Evolutionary conservation across 805 yeast species (phyloP), one percentile per base, ranked within the genome.

Genomic region (Vanderwaltozyma tropicalis): DNA sequence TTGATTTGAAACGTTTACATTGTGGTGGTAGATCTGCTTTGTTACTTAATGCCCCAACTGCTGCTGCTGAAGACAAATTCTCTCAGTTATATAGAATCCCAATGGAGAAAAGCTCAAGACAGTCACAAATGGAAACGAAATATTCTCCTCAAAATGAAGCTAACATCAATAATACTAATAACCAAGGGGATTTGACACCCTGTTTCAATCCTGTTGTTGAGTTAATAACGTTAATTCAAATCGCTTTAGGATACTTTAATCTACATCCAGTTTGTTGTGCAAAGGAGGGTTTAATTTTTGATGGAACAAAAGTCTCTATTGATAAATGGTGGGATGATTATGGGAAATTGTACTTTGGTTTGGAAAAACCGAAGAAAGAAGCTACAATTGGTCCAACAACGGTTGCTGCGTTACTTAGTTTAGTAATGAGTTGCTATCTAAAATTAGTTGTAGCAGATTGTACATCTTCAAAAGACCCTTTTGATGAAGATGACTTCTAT

Each of bases 11-110:
- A 46, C 73, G 84, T 48, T 57, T 87, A 37, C 76, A 78, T 17
- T 89, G 97, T 59, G 81, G 86, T 37, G 94, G 96, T 9, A 67
- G 98, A 41, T 77, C 95, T 0, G 80, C 87, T 0, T 67, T 87
- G 32, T 61, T 86, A 25, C 66, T 83, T 11, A 68, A 78, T n/a
- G 67, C 67, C 22, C 85, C 95, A 0, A 64, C 94, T 0, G 84
- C 76, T 48, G 82, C 95, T 0, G 73, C 79, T 7, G 82, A 76
- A 44, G 88, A 83, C 47, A 89, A 87, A 52, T 88, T 89, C 54
- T 63, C 82, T 25, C 81, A 82, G 43, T 66, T 81, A 50, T 89
- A 77, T 62, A 74, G 72, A 47, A 72, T 83, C 1, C 70, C 71
- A 12, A 52, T 64, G 2, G 21, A 21, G n/a, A 21, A 25, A 20